Evolutionary conservation across 176 grass and related monocot genomes (phyloP), one percentile per base, ranked within the genome.

Genomic region (Tillandsia leiboldiana): DNA sequence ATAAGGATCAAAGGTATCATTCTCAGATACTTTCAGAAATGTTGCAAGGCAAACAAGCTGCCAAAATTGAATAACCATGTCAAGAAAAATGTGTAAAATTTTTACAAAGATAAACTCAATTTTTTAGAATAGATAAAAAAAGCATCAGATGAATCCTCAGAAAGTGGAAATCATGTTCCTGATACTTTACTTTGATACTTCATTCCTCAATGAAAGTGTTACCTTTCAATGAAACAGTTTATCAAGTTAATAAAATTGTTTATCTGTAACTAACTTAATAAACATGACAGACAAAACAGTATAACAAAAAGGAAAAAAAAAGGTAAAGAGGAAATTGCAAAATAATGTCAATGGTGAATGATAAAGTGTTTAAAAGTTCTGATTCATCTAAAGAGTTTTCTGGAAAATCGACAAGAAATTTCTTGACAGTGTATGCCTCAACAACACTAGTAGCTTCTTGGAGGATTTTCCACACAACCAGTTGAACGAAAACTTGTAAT

Each of bases 21-120:
- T 99, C 74, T 99, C 95, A 42, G 95, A 76, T 80, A 99, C 95
- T 77, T 99, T 88, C 73, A 99, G 90, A 3, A 99, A 90, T 11
- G 95, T 99, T 63, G 95, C 95, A 53, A 99, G 80, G 69, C 95
- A 94, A 81, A 99, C 83, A 77, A 99, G 90, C 95, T 99, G 84
- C 66, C 76, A 78, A 65, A 12, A 81, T 64, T 27, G 75, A 72
- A 78, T 72, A 70, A 12, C 8, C 12, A 64, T 2, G 29, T 93
- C 65, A 88, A 73, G 6, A 68, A 53, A 49, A 18, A 61, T 18
- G 6, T 9, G 10, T 15, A 61, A 56, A 61, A 3, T 61, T 20
- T 61, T 9, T 18, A 1, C 56, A 61, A 61, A 61, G 9, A 57
- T 8, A 15, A 66, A 66, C 8, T 15, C 22, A 61, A 13, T 56